Percentiles rank a stretch among this genome's conserved stretches.
phyloP scores from a whole-genome alignment of 768 basidiomycete species.

The Gelatoporia subvermispora region DNA sequence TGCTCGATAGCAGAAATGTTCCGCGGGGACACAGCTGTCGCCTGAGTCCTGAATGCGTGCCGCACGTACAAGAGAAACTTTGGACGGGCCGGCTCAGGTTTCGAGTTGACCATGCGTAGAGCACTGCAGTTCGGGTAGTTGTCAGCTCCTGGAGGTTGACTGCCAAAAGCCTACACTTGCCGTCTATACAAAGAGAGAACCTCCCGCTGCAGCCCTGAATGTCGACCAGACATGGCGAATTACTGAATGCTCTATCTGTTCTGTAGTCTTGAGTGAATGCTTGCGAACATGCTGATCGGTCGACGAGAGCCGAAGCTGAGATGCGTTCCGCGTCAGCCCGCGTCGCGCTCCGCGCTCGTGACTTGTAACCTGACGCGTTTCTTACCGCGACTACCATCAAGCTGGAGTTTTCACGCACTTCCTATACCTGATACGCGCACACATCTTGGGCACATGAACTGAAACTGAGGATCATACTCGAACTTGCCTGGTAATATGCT shows the following conservation, averaged over 20 bases:
- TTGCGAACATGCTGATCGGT: neutral
- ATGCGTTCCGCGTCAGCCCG: neutral
- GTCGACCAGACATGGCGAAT: slow-evolving; percentile 22
- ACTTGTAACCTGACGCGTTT: neutral
- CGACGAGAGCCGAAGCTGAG: neutral
- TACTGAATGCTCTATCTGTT: neutral
- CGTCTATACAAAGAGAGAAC: slow-evolving; percentile 50
- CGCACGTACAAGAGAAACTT: slow-evolving; percentile 68
- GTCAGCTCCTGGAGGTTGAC: neutral
- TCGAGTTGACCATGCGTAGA: slow-evolving; percentile 67
- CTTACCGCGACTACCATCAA: too few species aligned
- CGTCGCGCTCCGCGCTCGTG: neutral
- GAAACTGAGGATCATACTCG: too few species aligned
- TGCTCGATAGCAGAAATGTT: slow-evolving; percentile 71
- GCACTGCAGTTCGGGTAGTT: slow-evolving; percentile 41
- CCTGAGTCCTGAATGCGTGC: slow-evolving; percentile 65
- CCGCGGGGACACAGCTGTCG: slow-evolving; percentile 54
- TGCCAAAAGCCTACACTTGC: slow-evolving; percentile 29
- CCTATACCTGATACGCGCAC: too few species aligned
- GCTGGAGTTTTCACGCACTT: too few species aligned
- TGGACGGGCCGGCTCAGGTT: slow-evolving; percentile 52
- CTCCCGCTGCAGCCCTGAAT: slow-evolving; percentile 49
- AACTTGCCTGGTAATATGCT: neutral
- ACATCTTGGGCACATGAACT: too few species aligned
- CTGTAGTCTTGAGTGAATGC: neutral